These are phyloP conservation scores for Penicillium verrucosum DNA, from an alignment of 2,329 filamentous ascomycete species.

Conservation along the genomic window DNA sequence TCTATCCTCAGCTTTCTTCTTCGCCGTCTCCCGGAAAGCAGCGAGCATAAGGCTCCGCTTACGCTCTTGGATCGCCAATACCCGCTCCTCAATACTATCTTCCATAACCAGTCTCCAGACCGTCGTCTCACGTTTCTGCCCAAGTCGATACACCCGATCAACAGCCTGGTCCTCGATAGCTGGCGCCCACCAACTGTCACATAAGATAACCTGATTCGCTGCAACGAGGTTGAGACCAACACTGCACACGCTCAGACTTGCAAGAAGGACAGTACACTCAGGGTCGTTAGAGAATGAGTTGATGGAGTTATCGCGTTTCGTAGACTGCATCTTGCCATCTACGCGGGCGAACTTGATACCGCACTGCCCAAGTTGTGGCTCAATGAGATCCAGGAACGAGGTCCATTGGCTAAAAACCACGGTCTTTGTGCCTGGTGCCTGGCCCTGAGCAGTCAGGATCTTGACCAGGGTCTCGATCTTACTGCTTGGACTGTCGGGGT, in stretches of 20 bases:
- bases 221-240: constrained; percentile 84
- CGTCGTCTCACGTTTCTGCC: constrained; percentile 73
- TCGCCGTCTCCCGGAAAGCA: constrained; percentile 71
- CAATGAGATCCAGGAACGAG: constrained; percentile 70
- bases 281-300: constrained; percentile 64
- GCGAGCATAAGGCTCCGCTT: constrained; percentile 75
- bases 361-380: constrained; percentile 61
- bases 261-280: constrained; percentile 71
- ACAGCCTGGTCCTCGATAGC: constrained; percentile 90
- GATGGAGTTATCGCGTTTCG: constrained; percentile 69
- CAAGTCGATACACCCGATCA: constrained; percentile 80
- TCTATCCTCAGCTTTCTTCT: constrained; percentile 54
- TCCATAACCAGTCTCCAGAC: constrained; percentile 82
- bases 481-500: constrained; percentile 67
- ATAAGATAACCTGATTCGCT: constrained; percentile 79
- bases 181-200: constrained; percentile 88
- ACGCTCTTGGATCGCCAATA: constrained; percentile 71
- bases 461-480: constrained; percentile 78
- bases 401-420: constrained; percentile 83
- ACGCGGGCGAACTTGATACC: constrained; percentile 67
- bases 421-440: constrained; percentile 65
- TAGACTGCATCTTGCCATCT: constrained; percentile 73
- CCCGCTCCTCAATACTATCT: constrained; percentile 73
- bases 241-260: constrained; percentile 75
- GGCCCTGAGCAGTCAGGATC: constrained; percentile 68